These are phyloP conservation scores for Neopestalotiopsis rosae DNA, from an alignment of 2,329 filamentous ascomycete species.

Conservation along the genomic window DNA sequence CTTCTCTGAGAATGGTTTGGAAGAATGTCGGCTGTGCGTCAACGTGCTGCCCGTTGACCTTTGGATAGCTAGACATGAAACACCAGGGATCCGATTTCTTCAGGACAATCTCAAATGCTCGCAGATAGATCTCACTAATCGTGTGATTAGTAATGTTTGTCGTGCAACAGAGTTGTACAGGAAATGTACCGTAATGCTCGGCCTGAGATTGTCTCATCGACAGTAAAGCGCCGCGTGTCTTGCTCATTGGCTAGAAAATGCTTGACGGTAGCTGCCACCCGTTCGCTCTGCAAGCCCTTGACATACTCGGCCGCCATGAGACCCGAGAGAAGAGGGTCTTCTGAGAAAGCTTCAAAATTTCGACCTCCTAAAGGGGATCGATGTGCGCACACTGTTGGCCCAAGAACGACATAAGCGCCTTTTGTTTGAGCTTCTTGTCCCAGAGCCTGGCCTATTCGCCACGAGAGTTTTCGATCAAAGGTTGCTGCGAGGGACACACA, in stretches of 20 bases:
- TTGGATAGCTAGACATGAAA: conserved; percentile 62
- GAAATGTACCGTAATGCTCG: neutral
- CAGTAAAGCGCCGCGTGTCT: conserved; percentile 50
- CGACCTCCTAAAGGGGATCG: conserved; percentile 66
- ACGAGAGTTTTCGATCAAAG: conserved; percentile 60
- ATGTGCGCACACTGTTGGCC: conserved; percentile 67
- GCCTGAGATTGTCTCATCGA: conserved; percentile 45
- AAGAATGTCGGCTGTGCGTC: conserved; percentile 3
- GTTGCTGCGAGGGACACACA: conserved; percentile 54
- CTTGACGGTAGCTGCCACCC: conserved; percentile 39
- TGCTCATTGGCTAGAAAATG: conserved; percentile 52
- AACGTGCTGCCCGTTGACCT: conserved; percentile 29
- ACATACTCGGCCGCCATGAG: conserved; percentile 36
- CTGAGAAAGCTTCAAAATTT: conserved; percentile 69
- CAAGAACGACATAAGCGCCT: conserved; percentile 62
- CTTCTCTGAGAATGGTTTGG: conserved; percentile 1
- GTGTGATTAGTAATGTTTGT: conserved; percentile 53
- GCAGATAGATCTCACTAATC: conserved; percentile 63
- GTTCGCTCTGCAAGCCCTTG: conserved; percentile 36
- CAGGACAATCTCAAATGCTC: conserved; percentile 67
- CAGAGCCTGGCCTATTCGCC: conserved; percentile 57
- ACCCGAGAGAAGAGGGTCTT: conserved; percentile 46
- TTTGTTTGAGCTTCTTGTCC: conserved; percentile 64
- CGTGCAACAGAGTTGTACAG: conserved; percentile 24
- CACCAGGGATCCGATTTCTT: conserved; percentile 59